Evolutionary conservation across 1,139 yeast species (phyloP).

Genomic region (Candida neerlandica): DNA sequence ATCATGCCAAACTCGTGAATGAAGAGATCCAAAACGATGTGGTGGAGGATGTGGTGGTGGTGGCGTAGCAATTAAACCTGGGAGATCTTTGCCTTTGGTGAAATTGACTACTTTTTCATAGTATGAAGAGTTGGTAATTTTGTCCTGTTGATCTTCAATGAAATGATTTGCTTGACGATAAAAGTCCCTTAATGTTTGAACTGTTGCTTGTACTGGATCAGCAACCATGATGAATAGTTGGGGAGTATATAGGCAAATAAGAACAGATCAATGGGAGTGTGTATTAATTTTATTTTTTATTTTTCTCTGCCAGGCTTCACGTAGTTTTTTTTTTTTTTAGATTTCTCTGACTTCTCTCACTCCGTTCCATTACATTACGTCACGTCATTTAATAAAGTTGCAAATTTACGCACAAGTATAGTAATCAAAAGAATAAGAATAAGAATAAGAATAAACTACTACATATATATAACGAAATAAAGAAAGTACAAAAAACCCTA

Average conservation of each 20-base stretch:
- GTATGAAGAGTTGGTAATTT: conserved; percentile 22
- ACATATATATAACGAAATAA: not conserved
- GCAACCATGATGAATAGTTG: conserved; percentile 37
- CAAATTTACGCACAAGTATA: no score
- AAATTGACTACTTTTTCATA: conserved; percentile 20
- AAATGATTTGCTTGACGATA: conserved; percentile 29
- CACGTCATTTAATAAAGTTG: no score
- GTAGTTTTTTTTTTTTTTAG: no score
- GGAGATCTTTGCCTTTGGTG: conserved; percentile 16
- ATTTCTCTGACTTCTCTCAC: no score
- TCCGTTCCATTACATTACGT: no score
- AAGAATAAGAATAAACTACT: not conserved
- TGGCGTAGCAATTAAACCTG: conserved; percentile 7
- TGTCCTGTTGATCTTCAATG: conserved; percentile 28
- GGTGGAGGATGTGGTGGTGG: conserved; percentile 5
- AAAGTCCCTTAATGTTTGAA: conserved; percentile 30
- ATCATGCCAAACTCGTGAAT: conserved; percentile 9
- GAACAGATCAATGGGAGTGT: not conserved
- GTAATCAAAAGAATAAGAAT: not conserved
- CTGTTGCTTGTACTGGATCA: conserved; percentile 48
- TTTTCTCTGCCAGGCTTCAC: no score
- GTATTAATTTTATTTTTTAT: conserved; percentile 1
- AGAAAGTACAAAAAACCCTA: not conserved
- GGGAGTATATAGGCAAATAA: not conserved
- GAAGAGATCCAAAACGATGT: not conserved